Evolutionary conservation across 306 rosid species (phyloP), one percentile per base, ranked within the genome.

Genomic region (Cucumis hystrix): DNA sequence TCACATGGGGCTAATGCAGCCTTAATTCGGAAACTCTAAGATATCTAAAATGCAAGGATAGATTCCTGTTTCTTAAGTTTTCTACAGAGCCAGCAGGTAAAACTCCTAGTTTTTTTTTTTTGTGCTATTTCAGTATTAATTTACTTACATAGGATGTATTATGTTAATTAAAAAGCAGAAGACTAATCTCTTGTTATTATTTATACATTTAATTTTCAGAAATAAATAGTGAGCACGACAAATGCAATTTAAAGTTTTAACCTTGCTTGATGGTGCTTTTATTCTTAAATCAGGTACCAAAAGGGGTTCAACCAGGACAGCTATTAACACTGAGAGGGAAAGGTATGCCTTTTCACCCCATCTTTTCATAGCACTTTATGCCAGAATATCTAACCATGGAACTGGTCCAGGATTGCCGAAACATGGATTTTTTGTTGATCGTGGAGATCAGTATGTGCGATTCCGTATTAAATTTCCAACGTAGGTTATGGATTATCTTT

Each of bases 261-360:
- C 58, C 68, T 77, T 64, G 81, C 61, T 56, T 59, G 80, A 76
- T 52, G 80, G 75, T 87, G 78, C 81, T 70, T 83, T 80, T 58
- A 28, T 81, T 63, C 49, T 84, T 86, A 68, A 82, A 76, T 77
- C 88, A 95, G 99, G 88, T 95, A 87, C 97, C 99, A 15, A 90
- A 88, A 83, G 93, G 97, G 60, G 96, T 88, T 87, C 99, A 95
- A 79, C 96, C 89, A 49, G 97, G 99, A 78, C 97, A 92, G 79
- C 93, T 86, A 83, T 79, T 88, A 79, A 81, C 79, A 59, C 83
- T 95, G 81, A 89, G 97, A 85, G 99, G 99, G 86, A 90, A 95
- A 90, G 95, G 98, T 77, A 69, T 78, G 75, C 60, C 70, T 77
- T 56, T 76, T 49, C 54, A 33, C 43, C 61, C 76, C 82, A 76